Evolutionary conservation across 176 grass and related monocot species (phyloP).

Genomic region (Cenchrus purpureus): DNA sequence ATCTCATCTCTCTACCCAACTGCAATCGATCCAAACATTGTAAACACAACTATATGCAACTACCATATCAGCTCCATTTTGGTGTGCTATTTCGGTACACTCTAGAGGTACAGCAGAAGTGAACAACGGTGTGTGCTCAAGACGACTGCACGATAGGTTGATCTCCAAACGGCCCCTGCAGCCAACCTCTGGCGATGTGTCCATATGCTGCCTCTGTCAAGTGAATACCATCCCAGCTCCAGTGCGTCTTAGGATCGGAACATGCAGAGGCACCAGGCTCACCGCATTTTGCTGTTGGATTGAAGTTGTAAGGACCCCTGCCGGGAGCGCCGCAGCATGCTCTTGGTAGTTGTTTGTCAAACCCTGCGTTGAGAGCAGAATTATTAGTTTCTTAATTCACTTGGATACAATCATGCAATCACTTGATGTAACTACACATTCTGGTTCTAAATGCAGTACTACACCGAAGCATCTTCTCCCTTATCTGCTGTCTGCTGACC

Average conservation of each 20-base stretch:
- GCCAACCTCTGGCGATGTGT: constrained; percentile 80
- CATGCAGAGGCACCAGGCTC: constrained; percentile 61
- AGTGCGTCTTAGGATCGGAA: constrained; percentile 63
- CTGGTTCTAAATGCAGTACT: not conserved
- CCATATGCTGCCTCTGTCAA: constrained; percentile 77
- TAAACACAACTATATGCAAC: constrained; percentile 36
- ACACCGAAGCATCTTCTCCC: not conserved
- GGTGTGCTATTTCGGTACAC: constrained; percentile 35
- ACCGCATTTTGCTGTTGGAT: constrained; percentile 75
- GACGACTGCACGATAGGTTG: constrained; percentile 57
- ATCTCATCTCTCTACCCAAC: constrained; percentile 36
- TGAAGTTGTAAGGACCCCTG: constrained; percentile 77
- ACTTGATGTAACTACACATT: constrained; percentile 6
- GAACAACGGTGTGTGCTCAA: constrained; percentile 24
- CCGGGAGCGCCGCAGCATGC: constrained; percentile 77
- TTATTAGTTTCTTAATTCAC: constrained; percentile 19
- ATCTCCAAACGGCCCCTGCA: constrained; percentile 67
- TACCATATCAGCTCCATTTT: constrained; percentile 28
- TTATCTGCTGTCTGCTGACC: not conserved
- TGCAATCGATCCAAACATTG: constrained; percentile 22
- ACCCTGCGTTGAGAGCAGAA: constrained; percentile 48
- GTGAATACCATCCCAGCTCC: constrained; percentile 97
- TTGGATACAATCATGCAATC: not conserved
- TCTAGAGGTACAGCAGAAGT: constrained; percentile 23
- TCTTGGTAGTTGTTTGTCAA: constrained; percentile 65